phyloP scores from a whole-genome alignment of 441 rosid genomes.

The Mallotus japonicus region DNA sequence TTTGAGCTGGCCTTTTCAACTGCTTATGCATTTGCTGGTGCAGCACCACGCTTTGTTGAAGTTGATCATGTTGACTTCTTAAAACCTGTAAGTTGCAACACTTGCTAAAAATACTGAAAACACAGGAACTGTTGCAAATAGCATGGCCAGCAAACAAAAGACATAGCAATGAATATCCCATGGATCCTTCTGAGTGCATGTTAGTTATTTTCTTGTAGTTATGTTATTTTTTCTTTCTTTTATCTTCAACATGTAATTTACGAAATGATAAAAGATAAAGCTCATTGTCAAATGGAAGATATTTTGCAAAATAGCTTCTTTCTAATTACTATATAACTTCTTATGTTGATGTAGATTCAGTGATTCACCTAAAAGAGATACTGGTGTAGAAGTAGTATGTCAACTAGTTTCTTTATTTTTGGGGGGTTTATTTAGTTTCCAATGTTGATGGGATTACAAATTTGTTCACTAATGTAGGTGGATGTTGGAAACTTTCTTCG shows the following conservation, averaged over 20 bases:
- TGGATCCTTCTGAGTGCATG: background rate
- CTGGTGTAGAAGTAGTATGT: no score
- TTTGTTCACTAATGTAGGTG: slow-evolving; percentile 42
- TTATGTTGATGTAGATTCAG: background rate
- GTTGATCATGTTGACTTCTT: slow-evolving; percentile 88
- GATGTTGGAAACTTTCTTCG: slow-evolving; percentile 85
- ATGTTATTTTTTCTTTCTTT: background rate
- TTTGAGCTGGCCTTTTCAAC: slow-evolving; percentile 86
- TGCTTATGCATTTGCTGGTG: slow-evolving; percentile 83
- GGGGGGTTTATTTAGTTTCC: background rate
- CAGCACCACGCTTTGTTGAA: slow-evolving; percentile 69
- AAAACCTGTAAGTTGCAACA: slow-evolving; percentile 56
- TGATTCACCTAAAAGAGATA: background rate
- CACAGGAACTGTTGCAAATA: background rate
- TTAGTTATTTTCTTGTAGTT: background rate
- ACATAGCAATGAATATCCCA: background rate
- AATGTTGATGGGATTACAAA: background rate
- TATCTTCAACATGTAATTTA: background rate
- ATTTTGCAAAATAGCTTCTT: background rate
- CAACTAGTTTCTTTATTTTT: background rate
- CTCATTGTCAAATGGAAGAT: background rate
- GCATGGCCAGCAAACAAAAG: background rate
- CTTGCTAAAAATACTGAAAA: background rate
- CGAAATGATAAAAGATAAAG: background rate
- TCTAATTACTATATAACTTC: no score